phyloP scores from a whole-genome alignment of 2,329 filamentous ascomycete genomes.

The Ceratocystis lukuohia region DNA sequence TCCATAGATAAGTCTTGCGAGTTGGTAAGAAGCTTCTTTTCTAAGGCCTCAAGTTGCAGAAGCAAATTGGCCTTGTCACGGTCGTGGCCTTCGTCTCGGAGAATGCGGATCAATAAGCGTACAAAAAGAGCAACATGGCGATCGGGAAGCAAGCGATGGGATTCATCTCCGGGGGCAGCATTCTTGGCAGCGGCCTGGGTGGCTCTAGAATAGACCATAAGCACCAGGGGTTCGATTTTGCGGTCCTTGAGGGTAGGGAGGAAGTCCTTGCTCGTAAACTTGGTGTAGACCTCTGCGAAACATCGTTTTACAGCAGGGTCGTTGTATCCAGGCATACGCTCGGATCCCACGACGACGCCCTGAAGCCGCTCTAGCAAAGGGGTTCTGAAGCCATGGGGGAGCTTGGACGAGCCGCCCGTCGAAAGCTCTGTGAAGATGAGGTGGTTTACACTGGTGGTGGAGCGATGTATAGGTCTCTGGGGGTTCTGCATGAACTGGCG shows the following conservation, averaged over 20 bases:
- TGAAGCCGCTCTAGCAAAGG: conserved; percentile 59
- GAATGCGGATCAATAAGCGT: conserved; percentile 63
- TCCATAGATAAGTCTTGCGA: conserved; percentile 62
- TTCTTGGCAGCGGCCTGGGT: conserved; percentile 70
- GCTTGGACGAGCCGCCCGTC: conserved; percentile 33
- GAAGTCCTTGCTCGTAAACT: conserved; percentile 78
- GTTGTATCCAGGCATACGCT: conserved; percentile 75
- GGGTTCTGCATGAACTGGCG: conserved; percentile 68
- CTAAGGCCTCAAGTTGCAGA: conserved; percentile 62
- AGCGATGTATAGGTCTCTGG: conserved; percentile 37
- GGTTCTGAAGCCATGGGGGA: conserved; percentile 41
- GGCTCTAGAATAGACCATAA: conserved; percentile 93
- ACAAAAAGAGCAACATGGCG: conserved; percentile 91
- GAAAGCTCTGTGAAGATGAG: conserved; percentile 18
- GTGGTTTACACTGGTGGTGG: conserved; percentile 52
- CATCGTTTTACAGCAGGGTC: conserved; percentile 85
- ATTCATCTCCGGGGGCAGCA: conserved; percentile 65
- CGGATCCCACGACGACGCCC: conserved; percentile 65
- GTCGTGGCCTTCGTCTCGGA: conserved; percentile 74
- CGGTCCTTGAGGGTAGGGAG: conserved; percentile 86
- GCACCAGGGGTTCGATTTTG: conserved; percentile 77
- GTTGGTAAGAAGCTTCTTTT: conserved; percentile 86
- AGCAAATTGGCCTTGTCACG: conserved; percentile 76
- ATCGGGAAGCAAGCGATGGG: conserved; percentile 85
- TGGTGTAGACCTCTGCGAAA: conserved; percentile 88